Conservation (phyloP, 768 basidiomycete genomes). For the Suillus lakei region DNA sequence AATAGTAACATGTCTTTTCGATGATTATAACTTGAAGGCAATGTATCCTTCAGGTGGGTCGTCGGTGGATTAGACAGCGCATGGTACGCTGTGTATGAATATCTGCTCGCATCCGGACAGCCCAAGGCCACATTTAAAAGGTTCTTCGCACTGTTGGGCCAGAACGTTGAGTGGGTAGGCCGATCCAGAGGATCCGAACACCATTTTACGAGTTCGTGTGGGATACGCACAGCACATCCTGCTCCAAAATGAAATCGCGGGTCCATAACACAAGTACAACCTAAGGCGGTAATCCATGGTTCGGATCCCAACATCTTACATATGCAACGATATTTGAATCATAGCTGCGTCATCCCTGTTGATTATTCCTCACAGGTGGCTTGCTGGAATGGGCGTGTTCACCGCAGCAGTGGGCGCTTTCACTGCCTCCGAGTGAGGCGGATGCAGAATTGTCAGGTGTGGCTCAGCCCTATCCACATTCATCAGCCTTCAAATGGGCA, state of each 20-base stretch:
- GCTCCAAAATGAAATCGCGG: not conserved
- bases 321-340: not conserved
- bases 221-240: not conserved
- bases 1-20: constrained; percentile 24
- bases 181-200: not conserved
- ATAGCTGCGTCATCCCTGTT: too few relatives aligned
- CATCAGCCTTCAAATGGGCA: constrained; percentile 11
- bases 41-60: constrained; percentile 37
- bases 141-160: constrained; percentile 35
- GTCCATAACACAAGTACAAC: not conserved
- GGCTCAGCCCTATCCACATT: constrained; percentile 28
- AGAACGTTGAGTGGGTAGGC: constrained; percentile 33
- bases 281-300: not conserved
- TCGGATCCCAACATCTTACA: not conserved
- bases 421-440: constrained; percentile 23
- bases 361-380: constrained; percentile 2
- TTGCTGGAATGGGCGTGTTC: constrained; percentile 21
- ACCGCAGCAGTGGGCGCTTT: constrained; percentile 14
- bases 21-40: too few relatives aligned
- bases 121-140: not conserved
- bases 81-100: constrained; percentile 37
- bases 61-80: constrained; percentile 44
- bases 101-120: constrained; percentile 20
- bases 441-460: constrained; percentile 26
- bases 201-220: too few relatives aligned